Evolutionary conservation across 2,329 filamentous ascomycete genomes (phyloP), one percentile per base, ranked within the genome.

Genomic region (Clarireedia monteithiana): DNA sequence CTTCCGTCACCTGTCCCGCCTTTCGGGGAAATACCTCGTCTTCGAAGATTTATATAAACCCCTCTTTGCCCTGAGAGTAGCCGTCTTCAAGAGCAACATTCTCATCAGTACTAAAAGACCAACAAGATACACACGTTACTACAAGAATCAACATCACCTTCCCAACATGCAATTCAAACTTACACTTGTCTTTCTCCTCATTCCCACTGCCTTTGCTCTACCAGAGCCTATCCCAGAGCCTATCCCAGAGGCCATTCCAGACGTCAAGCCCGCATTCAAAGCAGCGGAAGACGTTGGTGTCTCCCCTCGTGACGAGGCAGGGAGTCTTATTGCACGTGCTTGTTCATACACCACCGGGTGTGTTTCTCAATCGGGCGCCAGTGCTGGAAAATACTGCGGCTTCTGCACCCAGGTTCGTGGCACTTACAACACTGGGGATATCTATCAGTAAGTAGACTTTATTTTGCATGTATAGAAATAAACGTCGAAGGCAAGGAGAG

Each of bases 341-440:
- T 55, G 46, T 20, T 55, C 38, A 14, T 55, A 55, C 14, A 50
- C 3, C 15, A 55, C 46, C 24, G 55, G 36, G 6, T 54, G 40
- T 24, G n/a, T 36, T 34, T 52, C 54, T 20, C 34, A 53, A 48
- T 36, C 34, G 2, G 54, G 49, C 17, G 49, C 49, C 15, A 47
- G 34, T 34, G 42, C 54, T 39, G 54, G 48, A 15, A 56, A 46
- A n/a, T 56, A 56, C 40, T 56, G 54, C 7, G 54, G 54, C 14
- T 56, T 56, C 50, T 56, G 54, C 36, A 56, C 27, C 5, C 54
- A 56, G 39, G 54, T 56, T 26, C 54, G 48, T 7, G 54, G 54
- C 12, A 53, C 27, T 6, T 56, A 48, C 39, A 24, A 46, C 4
- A 20, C 48, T 9, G 27, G 23, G n/a, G 27, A 56, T 34, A 52